Evolutionary conservation across 371 early-diverging fungal species (phyloP).

Genomic region (Mortierella sp.): DNA sequence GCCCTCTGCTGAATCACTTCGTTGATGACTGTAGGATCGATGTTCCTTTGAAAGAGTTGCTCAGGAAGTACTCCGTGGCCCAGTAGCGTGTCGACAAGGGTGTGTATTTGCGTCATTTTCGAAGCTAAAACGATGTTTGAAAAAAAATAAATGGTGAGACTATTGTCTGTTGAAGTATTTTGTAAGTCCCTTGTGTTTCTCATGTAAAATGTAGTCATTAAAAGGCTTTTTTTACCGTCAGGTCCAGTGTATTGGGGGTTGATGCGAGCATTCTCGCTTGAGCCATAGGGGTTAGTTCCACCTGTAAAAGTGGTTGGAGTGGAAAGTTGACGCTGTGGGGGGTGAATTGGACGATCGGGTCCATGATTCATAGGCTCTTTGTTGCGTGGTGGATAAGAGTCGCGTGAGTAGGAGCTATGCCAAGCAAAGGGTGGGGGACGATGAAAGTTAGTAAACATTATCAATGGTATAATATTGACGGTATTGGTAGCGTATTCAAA

Average conservation of each 20-base stretch:
- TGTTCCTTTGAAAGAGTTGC: conserved; percentile 23
- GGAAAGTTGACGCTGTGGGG: neutral
- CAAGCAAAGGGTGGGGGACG: no score
- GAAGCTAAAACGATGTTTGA: neutral
- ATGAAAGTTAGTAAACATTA: neutral
- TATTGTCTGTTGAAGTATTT: neutral
- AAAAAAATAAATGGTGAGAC: neutral
- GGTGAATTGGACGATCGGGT: neutral
- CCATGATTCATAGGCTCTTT: neutral
- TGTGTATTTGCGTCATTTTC: conserved; percentile 6
- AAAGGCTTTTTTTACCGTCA: neutral
- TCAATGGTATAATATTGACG: neutral
- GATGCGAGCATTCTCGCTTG: neutral
- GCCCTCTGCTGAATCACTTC: conserved; percentile 17
- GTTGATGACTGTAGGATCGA: conserved; percentile 18
- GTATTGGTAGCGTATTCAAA: neutral
- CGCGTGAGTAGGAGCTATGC: conserved; percentile 5
- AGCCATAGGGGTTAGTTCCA: neutral
- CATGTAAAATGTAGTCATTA: no score
- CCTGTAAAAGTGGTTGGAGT: neutral
- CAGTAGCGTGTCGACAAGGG: conserved; percentile 23
- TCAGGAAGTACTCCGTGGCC: conserved; percentile 32
- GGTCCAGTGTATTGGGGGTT: neutral
- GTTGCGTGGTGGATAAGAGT: neutral
- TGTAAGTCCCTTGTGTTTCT: neutral